Evolutionary conservation across 2,329 filamentous ascomycete genomes (phyloP).

Genomic region (Beauveria pseudobassiana): DNA sequence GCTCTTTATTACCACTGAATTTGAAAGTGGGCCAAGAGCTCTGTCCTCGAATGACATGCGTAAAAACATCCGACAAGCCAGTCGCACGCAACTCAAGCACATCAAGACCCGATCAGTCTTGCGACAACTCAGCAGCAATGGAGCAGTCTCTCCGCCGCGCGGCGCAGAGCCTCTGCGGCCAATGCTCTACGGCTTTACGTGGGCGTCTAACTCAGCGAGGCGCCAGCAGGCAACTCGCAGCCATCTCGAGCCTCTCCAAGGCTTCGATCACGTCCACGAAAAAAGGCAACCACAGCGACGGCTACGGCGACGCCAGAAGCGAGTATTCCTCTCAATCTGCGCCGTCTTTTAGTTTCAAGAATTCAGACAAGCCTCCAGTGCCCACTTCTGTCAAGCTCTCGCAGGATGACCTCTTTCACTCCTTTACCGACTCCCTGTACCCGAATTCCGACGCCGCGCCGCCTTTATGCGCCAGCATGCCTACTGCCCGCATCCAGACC

Average conservation of each 20-base stretch:
- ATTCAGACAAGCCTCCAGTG: slow-evolving; percentile 16
- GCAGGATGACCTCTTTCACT: slow-evolving; percentile 84
- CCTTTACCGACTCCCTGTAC: slow-evolving; percentile 84
- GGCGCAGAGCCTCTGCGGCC: slow-evolving; percentile 32
- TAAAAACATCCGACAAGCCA: slow-evolving; percentile 5
- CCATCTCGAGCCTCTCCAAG: slow-evolving; percentile 7
- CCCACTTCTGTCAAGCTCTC: slow-evolving; percentile 37
- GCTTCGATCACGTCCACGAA: background rate
- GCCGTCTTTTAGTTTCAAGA: slow-evolving; percentile 5
- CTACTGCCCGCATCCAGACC: slow-evolving; percentile 84
- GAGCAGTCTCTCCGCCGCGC: slow-evolving; percentile 34
- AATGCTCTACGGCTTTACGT: slow-evolving; percentile 30
- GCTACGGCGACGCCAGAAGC: background rate
- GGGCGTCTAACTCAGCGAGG: slow-evolving; percentile 17
- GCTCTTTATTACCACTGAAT: background rate
- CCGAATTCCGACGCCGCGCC: slow-evolving; percentile 78
- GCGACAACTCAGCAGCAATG: slow-evolving; percentile 19
- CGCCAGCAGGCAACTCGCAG: slow-evolving; percentile 2
- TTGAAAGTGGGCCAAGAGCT: slow-evolving; percentile 5
- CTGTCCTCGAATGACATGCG: background rate
- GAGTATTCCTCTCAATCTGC: slow-evolving; percentile 11
- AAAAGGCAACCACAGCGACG: background rate
- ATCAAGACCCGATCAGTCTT: slow-evolving; percentile 9
- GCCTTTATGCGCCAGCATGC: slow-evolving; percentile 90
- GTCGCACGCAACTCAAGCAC: slow-evolving; percentile 11